phyloP scores from a whole-genome alignment of 2,329 filamentous ascomycete genomes.

The Monilinia laxa region DNA sequence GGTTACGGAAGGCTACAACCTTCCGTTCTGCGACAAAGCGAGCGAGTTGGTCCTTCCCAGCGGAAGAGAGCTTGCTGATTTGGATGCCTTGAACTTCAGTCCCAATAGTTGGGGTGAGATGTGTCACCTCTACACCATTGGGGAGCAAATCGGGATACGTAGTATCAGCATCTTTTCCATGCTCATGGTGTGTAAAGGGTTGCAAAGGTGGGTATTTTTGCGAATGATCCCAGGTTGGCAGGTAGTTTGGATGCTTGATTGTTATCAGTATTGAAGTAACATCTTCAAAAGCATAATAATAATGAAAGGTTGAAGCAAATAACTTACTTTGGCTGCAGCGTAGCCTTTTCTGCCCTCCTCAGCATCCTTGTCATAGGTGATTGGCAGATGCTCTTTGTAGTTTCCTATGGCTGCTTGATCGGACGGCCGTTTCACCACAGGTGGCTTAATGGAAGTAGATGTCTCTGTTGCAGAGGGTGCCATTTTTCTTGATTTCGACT shows the following conservation, averaged over 20 bases:
- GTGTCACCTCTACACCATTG: slow-evolving; percentile 48
- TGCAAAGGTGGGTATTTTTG: slow-evolving; percentile 63
- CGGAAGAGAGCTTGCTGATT: slow-evolving; percentile 62
- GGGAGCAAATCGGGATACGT: slow-evolving; percentile 66
- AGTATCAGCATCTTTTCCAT: slow-evolving; percentile 69
- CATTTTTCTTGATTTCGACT: too few relatives aligned
- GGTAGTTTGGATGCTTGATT: slow-evolving; percentile 63
- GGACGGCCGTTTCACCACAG: too few relatives aligned
- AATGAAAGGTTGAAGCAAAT: too few relatives aligned
- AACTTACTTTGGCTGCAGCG: too few relatives aligned
- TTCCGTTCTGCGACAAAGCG: slow-evolving; percentile 72
- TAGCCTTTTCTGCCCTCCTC: too few relatives aligned
- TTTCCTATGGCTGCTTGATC: too few relatives aligned
- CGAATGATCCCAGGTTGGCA: slow-evolving; percentile 66
- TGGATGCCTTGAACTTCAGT: slow-evolving; percentile 69
- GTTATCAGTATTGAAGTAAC: not conserved
- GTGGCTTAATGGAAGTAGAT: too few relatives aligned
- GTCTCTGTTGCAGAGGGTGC: too few relatives aligned
- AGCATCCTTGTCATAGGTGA: too few relatives aligned
- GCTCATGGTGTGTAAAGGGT: slow-evolving; percentile 69
- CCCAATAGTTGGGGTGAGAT: slow-evolving; percentile 71
- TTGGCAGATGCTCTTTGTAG: too few relatives aligned
- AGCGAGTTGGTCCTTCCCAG: slow-evolving; percentile 74
- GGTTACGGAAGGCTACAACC: slow-evolving; percentile 74
- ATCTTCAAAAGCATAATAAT: too few relatives aligned